These are phyloP conservation scores for Podila epigama DNA, from an alignment of 192 early-diverging fungal genomes.

Conservation along the genomic window DNA sequence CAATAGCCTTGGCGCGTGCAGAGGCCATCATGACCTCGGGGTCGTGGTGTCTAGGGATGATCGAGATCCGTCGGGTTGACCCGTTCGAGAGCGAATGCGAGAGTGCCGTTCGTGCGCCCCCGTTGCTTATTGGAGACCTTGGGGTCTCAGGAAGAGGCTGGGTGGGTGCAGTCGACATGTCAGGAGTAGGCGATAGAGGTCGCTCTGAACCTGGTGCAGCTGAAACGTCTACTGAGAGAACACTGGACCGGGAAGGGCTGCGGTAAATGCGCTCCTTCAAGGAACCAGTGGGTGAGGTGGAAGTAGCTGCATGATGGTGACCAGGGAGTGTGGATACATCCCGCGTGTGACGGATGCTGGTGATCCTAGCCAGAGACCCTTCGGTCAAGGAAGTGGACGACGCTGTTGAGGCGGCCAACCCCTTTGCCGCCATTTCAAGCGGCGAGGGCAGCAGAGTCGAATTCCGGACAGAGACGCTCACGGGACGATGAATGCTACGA, in stretches of 20 bases:
- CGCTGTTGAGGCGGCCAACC: not conserved
- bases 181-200: slow-evolving; percentile 23
- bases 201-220: not conserved
- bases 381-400: not conserved
- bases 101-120: slow-evolving; percentile 2
- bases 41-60: slow-evolving; percentile 41
- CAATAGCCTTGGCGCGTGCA: slow-evolving; percentile 1
- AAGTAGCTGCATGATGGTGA: not conserved
- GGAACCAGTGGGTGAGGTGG: not conserved
- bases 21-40: slow-evolving; percentile 21
- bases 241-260: slow-evolving; percentile 11
- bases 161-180: slow-evolving; percentile 17
- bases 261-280: slow-evolving; percentile 1
- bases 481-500: slow-evolving; percentile 37
- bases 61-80: slow-evolving; percentile 29
- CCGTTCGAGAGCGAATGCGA: slow-evolving; percentile 27
- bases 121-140: not conserved
- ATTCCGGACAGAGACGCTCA: slow-evolving; percentile 17
- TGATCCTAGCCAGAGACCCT: slow-evolving; percentile 8
- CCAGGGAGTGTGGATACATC: not conserved
- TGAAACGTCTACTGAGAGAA: not conserved
- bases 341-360: slow-evolving; percentile 14
- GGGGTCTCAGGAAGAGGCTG: slow-evolving; percentile 30
- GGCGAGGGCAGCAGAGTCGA: slow-evolving; percentile 16
- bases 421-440: slow-evolving; percentile 1